Evolutionary conservation across 768 basidiomycete species (phyloP).

Genomic region (Kwoniella sp.): DNA sequence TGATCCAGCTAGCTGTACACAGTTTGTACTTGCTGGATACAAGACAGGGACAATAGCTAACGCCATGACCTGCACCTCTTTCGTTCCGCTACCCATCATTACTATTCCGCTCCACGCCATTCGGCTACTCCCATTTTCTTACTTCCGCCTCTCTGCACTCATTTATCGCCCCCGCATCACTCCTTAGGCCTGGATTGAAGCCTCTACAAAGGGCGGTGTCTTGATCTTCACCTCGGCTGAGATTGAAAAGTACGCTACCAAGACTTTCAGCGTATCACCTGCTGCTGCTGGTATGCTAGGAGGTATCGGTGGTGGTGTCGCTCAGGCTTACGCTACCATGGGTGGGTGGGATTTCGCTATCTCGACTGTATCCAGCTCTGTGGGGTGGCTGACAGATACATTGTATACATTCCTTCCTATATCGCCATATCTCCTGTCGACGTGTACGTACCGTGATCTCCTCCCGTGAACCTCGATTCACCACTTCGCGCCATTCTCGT

Average conservation of each 20-base stretch:
- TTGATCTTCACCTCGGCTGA: conserved; percentile 95
- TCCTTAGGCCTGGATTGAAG: conserved; percentile 94
- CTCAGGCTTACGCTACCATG: conserved; percentile 99
- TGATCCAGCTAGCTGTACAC: too few species aligned
- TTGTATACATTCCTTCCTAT: conserved; percentile 2
- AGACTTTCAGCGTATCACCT: conserved; percentile 71
- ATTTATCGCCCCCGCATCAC: too few species aligned
- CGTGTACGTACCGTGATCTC: neutral
- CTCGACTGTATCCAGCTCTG: too few species aligned
- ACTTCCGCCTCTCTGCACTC: neutral
- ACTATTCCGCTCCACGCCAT: neutral
- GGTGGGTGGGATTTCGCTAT: conserved; percentile 63
- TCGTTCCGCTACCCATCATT: too few species aligned
- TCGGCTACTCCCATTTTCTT: neutral
- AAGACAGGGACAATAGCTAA: too few species aligned
- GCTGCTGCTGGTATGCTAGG: conserved; percentile 85
- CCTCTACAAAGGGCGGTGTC: conserved; percentile 96
- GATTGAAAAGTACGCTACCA: conserved; percentile 69
- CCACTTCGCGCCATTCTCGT: neutral
- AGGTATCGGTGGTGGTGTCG: conserved; percentile 96
- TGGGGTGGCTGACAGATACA: neutral
- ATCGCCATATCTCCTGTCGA: conserved; percentile 2
- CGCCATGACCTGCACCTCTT: too few species aligned
- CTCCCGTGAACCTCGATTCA: neutral
- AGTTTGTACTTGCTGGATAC: too few species aligned